These are phyloP conservation scores for Spathaspora hagerdaliae DNA, from an alignment of 805 yeast species.

Conservation along the genomic window DNA sequence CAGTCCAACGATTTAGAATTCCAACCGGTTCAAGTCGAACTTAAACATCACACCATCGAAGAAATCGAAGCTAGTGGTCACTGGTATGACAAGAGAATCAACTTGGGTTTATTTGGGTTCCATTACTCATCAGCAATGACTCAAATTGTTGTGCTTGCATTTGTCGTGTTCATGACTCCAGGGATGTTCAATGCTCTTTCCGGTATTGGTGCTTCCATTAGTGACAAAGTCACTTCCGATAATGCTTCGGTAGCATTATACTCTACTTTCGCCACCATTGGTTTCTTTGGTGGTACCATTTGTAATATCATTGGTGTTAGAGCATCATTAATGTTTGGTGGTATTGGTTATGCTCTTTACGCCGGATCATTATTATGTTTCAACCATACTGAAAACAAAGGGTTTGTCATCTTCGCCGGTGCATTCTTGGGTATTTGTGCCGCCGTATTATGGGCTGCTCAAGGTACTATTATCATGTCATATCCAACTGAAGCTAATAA, in stretches of 20 bases:
- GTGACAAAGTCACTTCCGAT: conserved; percentile 36
- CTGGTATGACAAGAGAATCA: conserved; percentile 35
- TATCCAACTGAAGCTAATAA: conserved; percentile 52
- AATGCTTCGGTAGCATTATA: conserved; percentile 51
- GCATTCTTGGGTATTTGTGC: conserved; percentile 57
- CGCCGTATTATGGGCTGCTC: conserved; percentile 55
- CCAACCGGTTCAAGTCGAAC: conserved; percentile 13
- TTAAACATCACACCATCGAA: conserved; percentile 20
- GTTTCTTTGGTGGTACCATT: conserved; percentile 54
- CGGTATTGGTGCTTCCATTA: conserved; percentile 49
- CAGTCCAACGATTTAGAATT: conserved; percentile 4
- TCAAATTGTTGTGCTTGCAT: conserved; percentile 44
- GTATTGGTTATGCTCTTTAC: conserved; percentile 52
- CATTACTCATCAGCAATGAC: conserved; percentile 9
- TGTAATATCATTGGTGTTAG: conserved; percentile 48
- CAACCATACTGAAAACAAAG: conserved; percentile 42
- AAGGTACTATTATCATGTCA: conserved; percentile 53
- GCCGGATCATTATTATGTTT: conserved; percentile 49
- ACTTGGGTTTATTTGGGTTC: conserved; percentile 1
- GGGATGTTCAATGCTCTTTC: conserved; percentile 51
- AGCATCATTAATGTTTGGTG: conserved; percentile 46
- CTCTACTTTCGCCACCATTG: conserved; percentile 53
- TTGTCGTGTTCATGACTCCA: conserved; percentile 47
- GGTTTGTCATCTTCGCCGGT: conserved; percentile 53
- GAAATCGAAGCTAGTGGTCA: conserved; percentile 31